A percentile compares a stretch with the other conserved stretches of the same genome.
Conservation (phyloP, 2,329 filamentous ascomycete species). For the Colletotrichum sp. region DNA sequence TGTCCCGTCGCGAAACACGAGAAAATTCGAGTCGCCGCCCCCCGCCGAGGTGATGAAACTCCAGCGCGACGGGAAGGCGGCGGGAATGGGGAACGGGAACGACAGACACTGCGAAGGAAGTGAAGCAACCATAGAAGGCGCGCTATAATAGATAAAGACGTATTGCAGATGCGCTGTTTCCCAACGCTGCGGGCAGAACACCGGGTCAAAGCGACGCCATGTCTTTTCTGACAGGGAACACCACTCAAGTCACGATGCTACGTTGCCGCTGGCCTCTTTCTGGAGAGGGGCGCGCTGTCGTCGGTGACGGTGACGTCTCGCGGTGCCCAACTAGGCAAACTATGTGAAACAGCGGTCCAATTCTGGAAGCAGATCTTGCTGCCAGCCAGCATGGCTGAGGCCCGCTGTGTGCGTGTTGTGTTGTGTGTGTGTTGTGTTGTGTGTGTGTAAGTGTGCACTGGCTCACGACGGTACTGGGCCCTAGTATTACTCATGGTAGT, state of each 20-base stretch:
- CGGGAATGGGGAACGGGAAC: neutral
- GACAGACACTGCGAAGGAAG: neutral
- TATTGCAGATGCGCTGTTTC: neutral
- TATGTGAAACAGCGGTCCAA: constrained; percentile 3
- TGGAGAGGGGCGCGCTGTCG: neutral
- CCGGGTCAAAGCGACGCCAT: neutral
- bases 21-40: neutral
- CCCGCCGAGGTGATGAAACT: neutral
- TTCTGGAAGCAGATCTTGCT: neutral
- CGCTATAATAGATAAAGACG: neutral
- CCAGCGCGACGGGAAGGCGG: neutral
- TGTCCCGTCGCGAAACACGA: neutral
- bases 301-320: neutral
- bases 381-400: neutral
- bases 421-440: too few species aligned
- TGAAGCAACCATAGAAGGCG: neutral
- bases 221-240: neutral
- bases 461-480: neutral
- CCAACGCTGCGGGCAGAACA: neutral
- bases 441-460: neutral
- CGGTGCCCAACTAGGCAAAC: neutral
- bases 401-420: neutral
- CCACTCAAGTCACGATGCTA: neutral
- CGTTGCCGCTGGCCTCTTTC: neutral
- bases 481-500: neutral